Base-by-base conservation (phyloP, 177 flowering plant genomes). In the Vitis hybrid region DNA sequence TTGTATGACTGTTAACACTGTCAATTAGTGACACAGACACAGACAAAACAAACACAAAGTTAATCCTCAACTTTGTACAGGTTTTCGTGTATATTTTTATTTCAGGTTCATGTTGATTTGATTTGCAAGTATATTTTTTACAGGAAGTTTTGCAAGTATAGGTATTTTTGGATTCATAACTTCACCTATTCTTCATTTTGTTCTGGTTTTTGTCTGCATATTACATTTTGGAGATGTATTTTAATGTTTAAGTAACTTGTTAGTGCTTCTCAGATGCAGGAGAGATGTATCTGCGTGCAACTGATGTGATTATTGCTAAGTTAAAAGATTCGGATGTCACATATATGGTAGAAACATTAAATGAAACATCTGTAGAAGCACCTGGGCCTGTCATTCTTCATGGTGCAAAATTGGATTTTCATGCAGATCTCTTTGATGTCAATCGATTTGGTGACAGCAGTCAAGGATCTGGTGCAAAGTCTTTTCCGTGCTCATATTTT, bases 301-400 rank as follows among this genome's bases (percentile, higher is more conserved):
- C 66, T 68, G 88, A 88, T 56, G 85, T 75, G 15, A 83, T 82
- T 80, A 78, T 79, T 71, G 79, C 80, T 51, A 83, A 81, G 77
- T 78, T 93, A 19, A 86, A 72, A 78, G 95, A 90, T 74, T 83
- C 87, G n/a, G 70, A 84, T 55, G 80, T 70, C 54, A 81, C 77
- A 58, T 95, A 78, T 74, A 68, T 91, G 55, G 56, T 90, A 56
- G 90, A 87, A 77, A 66, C 83, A 9, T 62, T 72, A n/a, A 74
- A 74, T 19, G 71, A 62, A 75, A 60, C 77, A 64, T 81, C 79
- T 57, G 72, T 68, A 5, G 85, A 75, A 68, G 77, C 57, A 64
- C 71, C 80, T 56, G 78, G 48, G 50, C 81, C 90, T 71, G 77
- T 85, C 65, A 66, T 93, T 62, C 30, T 95, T 58, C 88, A 80